These are phyloP conservation scores for Gossypium sturtianum DNA, from an alignment of 345 rosid genomes.

Conservation along the genomic window DNA sequence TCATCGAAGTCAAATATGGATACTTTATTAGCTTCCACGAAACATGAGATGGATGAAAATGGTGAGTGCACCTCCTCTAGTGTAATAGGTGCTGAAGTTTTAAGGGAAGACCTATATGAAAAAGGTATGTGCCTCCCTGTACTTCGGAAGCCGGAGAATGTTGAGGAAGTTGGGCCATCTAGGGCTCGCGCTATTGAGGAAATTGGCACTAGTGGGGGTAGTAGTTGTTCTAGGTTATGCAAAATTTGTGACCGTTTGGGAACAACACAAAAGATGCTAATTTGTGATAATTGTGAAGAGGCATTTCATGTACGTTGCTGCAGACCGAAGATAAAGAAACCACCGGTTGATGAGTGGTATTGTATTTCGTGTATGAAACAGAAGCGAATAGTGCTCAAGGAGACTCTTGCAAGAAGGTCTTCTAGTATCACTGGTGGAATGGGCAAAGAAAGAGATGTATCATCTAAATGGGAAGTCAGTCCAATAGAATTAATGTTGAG, in stretches of 20 bases:
- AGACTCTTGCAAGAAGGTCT: constrained; percentile 21
- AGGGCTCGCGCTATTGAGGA: constrained; percentile 19
- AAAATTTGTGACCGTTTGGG: constrained; percentile 54
- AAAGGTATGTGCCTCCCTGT: constrained; percentile 37
- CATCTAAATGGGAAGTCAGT: constrained; percentile 27
- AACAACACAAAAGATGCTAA: constrained; percentile 47
- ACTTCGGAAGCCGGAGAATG: constrained; percentile 17
- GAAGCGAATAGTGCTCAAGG: constrained; percentile 36
- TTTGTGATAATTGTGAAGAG: constrained; percentile 85
- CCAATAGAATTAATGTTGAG: constrained; percentile 48
- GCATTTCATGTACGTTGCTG: constrained; percentile 79
- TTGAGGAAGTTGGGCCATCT: constrained; percentile 29
- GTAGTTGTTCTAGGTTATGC: constrained; percentile 45
- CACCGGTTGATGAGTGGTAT: constrained; percentile 70
- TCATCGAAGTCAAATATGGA: constrained; percentile 55
- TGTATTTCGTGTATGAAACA: constrained; percentile 67
- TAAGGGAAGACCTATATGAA: constrained; percentile 30
- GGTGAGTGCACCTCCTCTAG: constrained; percentile 68
- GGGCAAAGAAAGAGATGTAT: constrained; percentile 29
- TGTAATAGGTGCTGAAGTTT: constrained; percentile 27
- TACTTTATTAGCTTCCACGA: constrained; percentile 40
- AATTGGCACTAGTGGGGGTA: constrained; percentile 23
- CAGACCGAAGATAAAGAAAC: constrained; percentile 41
- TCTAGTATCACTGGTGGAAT: constrained; percentile 29
- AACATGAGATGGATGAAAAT: constrained; percentile 42